Conservation (phyloP, 2,329 filamentous ascomycete species). For the Neoascochyta sp. region DNA sequence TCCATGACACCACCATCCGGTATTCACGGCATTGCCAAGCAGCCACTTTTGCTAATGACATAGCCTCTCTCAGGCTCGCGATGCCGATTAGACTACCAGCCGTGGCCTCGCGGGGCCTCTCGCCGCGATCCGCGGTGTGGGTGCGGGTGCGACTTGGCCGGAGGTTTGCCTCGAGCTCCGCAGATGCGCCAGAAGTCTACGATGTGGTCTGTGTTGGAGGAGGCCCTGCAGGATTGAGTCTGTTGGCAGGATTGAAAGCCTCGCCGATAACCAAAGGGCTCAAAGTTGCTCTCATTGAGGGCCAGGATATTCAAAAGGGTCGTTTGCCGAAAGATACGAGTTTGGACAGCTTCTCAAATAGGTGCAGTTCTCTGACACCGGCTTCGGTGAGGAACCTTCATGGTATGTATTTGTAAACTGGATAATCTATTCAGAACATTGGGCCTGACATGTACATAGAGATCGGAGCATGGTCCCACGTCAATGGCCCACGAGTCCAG, state of each 20-base stretch:
- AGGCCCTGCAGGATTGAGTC: constrained; percentile 80
- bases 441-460: constrained; percentile 32
- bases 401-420: constrained; percentile 22
- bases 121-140: constrained; percentile 10
- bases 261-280: constrained; percentile 72
- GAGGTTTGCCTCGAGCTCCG: constrained; percentile 33
- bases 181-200: constrained; percentile 65
- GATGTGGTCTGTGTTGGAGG: constrained; percentile 91
- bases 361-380: constrained; percentile 91
- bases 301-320: constrained; percentile 72
- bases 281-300: constrained; percentile 84
- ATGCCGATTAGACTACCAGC: constrained; percentile 34
- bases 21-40: constrained; percentile 8
- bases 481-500: constrained; percentile 71
- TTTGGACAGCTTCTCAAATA: constrained; percentile 75
- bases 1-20: constrained; percentile 25
- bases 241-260: constrained; percentile 48
- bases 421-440: background rate
- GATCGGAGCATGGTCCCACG: constrained; percentile 81
- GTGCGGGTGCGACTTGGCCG: constrained; percentile 17
- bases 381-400: constrained; percentile 79
- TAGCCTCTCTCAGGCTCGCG: constrained; percentile 14
- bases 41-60: constrained; percentile 17
- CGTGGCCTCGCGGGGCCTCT: constrained; percentile 14
- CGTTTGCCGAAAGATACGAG: constrained; percentile 62